These are phyloP conservation scores for Suillus alpinus DNA, from an alignment of 768 basidiomycete species.

Conservation along the genomic window DNA sequence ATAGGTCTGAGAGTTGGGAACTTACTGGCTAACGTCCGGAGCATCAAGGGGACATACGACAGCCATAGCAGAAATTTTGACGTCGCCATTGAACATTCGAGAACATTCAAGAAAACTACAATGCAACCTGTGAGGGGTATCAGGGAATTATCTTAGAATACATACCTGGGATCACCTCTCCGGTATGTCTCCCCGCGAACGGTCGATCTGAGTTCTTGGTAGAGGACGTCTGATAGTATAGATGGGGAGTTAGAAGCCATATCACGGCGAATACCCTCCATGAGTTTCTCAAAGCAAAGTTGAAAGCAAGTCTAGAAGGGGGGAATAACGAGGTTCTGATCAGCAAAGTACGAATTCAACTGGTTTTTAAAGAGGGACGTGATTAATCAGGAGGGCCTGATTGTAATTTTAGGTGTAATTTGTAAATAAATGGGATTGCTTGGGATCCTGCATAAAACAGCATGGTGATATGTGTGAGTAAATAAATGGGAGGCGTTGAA, in stretches of 20 bases:
- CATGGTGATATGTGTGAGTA: neutral
- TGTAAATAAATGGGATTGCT: conserved; percentile 2
- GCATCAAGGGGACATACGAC: conserved; percentile 76
- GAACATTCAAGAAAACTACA: conserved; percentile 27
- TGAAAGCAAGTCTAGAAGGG: neutral
- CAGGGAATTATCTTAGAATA: conserved; percentile 1
- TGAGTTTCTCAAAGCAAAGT: conserved; percentile 7
- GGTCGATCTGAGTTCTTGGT: conserved; percentile 43
- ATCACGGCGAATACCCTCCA: conserved; percentile 8
- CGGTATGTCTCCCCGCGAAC: conserved; percentile 49
- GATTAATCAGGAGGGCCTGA: conserved; percentile 1
- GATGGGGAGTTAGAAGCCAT: conserved; percentile 1
- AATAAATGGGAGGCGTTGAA: neutral
- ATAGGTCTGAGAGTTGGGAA: conserved; percentile 9
- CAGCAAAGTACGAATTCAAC: neutral
- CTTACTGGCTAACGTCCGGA: conserved; percentile 78
- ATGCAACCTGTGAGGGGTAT: neutral
- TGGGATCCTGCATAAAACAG: neutral
- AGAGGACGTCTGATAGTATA: conserved; percentile 28
- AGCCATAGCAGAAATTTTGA: conserved; percentile 55
- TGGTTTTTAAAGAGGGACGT: conserved; percentile 16
- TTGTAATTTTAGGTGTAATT: conserved; percentile 8
- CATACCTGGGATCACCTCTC: conserved; percentile 41
- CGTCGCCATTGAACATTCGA: conserved; percentile 76
- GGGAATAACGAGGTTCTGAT: conserved; percentile 9